Conservation (phyloP, 768 basidiomycete genomes). For the Suillus brevipes region DNA sequence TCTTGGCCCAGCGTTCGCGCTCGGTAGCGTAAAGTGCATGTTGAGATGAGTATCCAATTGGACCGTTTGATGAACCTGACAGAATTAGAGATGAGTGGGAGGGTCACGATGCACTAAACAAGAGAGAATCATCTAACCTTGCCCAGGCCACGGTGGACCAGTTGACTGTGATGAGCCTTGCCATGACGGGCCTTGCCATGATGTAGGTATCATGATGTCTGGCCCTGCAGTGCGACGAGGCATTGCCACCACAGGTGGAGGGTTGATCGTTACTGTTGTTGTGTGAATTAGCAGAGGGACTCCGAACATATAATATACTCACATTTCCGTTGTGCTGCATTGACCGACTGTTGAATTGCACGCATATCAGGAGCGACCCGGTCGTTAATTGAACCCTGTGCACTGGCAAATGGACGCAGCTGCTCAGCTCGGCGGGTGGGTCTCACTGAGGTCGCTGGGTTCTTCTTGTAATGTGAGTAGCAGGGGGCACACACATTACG, state of each 20-base stretch:
- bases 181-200: background rate
- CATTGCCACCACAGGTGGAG: conserved; percentile 4
- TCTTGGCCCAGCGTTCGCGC: background rate
- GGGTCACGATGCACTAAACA: background rate
- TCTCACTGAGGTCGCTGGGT: background rate
- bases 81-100: background rate
- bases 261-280: conserved; percentile 2
- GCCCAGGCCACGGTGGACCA: background rate
- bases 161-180: background rate
- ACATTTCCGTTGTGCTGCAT: conserved; percentile 4
- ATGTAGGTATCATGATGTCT: background rate
- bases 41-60: background rate
- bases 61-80: background rate
- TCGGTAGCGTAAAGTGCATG: background rate
- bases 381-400: background rate
- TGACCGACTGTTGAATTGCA: conserved; percentile 5
- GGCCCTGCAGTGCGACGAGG: background rate
- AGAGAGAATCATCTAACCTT: background rate
- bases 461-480: background rate
- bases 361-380: background rate
- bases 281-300: background rate
- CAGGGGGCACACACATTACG: background rate
- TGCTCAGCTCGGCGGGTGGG: background rate
- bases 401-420: background rate
- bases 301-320: background rate